Conservation (phyloP, 306 rosid species). For the Sicyos edulis region DNA sequence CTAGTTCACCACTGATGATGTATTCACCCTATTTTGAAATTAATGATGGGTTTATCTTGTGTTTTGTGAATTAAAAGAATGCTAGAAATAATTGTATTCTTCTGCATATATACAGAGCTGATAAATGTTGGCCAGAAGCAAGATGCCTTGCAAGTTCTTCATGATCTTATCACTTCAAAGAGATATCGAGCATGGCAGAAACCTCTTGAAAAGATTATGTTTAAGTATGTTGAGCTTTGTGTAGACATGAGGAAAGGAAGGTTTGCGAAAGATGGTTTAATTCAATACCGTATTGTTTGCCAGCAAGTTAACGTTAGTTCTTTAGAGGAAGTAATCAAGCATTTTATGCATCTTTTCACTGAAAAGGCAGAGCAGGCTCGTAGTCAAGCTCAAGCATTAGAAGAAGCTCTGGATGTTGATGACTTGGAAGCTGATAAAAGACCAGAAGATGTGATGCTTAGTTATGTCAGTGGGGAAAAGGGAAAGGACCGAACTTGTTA, state of each 20-base stretch:
- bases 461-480: constrained; percentile 95
- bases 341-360: constrained; percentile 88
- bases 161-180: constrained; percentile 79
- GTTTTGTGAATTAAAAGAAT: too few species aligned
- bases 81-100: neutral
- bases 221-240: constrained; percentile 88
- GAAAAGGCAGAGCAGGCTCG: constrained; percentile 99
- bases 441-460: constrained; percentile 92
- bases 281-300: constrained; percentile 90
- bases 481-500: constrained; percentile 90
- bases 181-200: constrained; percentile 95
- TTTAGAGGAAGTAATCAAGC: constrained; percentile 94
- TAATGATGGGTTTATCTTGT: too few species aligned
- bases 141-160: constrained; percentile 86
- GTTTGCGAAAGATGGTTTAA: constrained; percentile 95
- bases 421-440: constrained; percentile 95
- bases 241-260: constrained; percentile 86
- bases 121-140: constrained; percentile 96
- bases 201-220: constrained; percentile 85
- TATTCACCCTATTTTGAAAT: neutral
- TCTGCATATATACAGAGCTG: constrained; percentile 45
- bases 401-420: constrained; percentile 94
- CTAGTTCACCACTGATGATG: neutral
- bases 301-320: constrained; percentile 95
- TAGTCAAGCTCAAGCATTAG: constrained; percentile 82